Evolutionary conservation across 2,329 filamentous ascomycete genomes (phyloP).

Genomic region (Botryotinia narcissicola): DNA sequence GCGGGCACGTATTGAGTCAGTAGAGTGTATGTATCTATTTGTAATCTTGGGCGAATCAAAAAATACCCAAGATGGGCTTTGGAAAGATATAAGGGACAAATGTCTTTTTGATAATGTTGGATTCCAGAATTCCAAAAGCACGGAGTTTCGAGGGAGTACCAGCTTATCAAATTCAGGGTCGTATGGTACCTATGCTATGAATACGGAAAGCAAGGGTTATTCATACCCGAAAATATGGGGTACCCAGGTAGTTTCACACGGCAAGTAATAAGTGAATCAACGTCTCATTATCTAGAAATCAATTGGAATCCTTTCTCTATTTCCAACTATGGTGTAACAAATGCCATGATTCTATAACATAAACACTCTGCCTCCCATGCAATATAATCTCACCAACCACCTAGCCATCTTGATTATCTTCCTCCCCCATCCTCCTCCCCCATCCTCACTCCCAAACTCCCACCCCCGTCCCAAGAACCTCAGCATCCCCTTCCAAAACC

Average conservation of each 20-base stretch:
- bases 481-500: conserved; percentile 59
- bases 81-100: neutral
- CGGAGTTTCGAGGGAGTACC: neutral
- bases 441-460: conserved; percentile 19
- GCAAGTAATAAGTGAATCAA: neutral
- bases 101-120: neutral
- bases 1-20: neutral
- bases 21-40: neutral
- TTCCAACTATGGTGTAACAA: neutral
- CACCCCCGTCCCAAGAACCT: conserved; percentile 35
- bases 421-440: neutral
- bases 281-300: neutral
- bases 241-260: neutral
- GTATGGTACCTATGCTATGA: neutral
- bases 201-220: neutral
- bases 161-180: neutral
- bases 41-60: neutral
- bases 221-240: neutral
- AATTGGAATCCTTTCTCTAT: neutral
- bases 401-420: neutral
- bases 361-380: too few relatives aligned
- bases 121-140: neutral
- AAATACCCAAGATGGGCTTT: neutral
- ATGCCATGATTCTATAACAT: neutral
- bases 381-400: neutral